Evolutionary conservation across 345 rosid species (phyloP).

Genomic region (Cochlearia excelsa): DNA sequence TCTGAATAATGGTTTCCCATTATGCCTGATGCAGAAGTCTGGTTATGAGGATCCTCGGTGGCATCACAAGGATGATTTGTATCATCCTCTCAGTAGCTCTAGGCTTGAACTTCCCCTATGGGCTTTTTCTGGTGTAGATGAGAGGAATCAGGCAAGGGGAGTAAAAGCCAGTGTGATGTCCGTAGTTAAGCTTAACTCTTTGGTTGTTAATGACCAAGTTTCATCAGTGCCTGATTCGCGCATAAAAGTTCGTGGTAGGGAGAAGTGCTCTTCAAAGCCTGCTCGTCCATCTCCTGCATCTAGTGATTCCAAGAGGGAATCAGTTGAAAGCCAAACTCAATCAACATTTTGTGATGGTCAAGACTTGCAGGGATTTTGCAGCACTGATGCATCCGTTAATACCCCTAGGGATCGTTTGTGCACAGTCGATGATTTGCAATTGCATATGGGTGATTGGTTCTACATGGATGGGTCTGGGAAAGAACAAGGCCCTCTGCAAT

Average conservation of each 20-base stretch:
- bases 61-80: conserved; percentile 79
- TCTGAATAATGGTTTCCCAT: conserved; percentile 90
- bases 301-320: conserved; percentile 60
- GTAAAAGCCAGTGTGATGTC: conserved; percentile 67
- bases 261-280: conserved; percentile 65
- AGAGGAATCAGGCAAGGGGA: conserved; percentile 70
- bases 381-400: conserved; percentile 42
- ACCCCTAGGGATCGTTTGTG: conserved; percentile 66
- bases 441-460: conserved; percentile 97
- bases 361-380: conserved; percentile 47
- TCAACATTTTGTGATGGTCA: conserved; percentile 48
- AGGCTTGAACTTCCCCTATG: conserved; percentile 96
- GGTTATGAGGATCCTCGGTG: conserved; percentile 89
- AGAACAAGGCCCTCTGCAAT: conserved; percentile 79
- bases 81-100: conserved; percentile 64
- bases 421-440: conserved; percentile 63
- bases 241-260: conserved; percentile 64
- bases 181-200: conserved; percentile 92
- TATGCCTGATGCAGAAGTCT: conserved; percentile 92
- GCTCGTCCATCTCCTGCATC: conserved; percentile 55
- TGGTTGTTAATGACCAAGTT: conserved; percentile 93
- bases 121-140: conserved; percentile 77
- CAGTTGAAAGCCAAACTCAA: conserved; percentile 53
- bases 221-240: conserved; percentile 72
- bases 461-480: conserved; percentile 91